Percentiles rank a stretch among this genome's conserved stretches.
phyloP scores from a whole-genome alignment of 345 rosid genomes.

The Linum lewisii region DNA sequence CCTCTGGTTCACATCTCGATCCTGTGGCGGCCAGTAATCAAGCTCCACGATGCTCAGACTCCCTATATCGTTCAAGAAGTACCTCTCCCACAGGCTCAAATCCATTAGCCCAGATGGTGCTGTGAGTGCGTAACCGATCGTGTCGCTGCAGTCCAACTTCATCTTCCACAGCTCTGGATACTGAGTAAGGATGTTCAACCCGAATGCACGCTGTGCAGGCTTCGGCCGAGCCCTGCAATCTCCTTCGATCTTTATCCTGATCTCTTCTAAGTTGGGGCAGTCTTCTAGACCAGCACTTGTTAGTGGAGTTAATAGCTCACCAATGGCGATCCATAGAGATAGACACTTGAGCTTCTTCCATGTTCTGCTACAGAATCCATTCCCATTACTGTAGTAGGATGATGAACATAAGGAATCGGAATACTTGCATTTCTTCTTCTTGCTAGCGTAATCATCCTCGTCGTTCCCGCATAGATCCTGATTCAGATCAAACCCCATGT shows the following conservation, averaged over 20 bases:
- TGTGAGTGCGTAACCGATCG: conserved; percentile 55
- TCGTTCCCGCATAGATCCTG: conserved; percentile 7
- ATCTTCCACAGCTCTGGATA: conserved; percentile 67
- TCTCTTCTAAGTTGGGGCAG: conserved; percentile 82
- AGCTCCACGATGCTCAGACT: conserved; percentile 50
- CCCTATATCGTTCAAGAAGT: conserved; percentile 60
- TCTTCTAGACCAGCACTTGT: conserved; percentile 42
- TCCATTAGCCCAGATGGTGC: conserved; percentile 84
- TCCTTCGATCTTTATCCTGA: conserved; percentile 65
- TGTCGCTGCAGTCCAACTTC: conserved; percentile 68
- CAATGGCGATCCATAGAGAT: conserved; percentile 70
- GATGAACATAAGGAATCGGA: not conserved
- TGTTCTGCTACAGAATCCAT: conserved; percentile 29
- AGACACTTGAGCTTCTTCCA: conserved; percentile 67
- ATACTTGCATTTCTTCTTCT: conserved; percentile 41
- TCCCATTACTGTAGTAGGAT: conserved; percentile 19
- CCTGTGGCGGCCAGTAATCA: conserved; percentile 93
- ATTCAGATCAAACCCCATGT: conserved; percentile 19
- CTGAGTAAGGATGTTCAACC: conserved; percentile 44
- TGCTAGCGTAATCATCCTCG: conserved; percentile 14
- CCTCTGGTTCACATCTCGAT: conserved; percentile 77
- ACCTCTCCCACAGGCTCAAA: conserved; percentile 85
- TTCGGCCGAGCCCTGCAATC: conserved; percentile 62
- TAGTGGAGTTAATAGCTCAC: conserved; percentile 57
- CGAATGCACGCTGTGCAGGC: conserved; percentile 55